Base-by-base conservation (phyloP, 2,329 filamentous ascomycete genomes). In the Talaromyces amestolkiae region DNA sequence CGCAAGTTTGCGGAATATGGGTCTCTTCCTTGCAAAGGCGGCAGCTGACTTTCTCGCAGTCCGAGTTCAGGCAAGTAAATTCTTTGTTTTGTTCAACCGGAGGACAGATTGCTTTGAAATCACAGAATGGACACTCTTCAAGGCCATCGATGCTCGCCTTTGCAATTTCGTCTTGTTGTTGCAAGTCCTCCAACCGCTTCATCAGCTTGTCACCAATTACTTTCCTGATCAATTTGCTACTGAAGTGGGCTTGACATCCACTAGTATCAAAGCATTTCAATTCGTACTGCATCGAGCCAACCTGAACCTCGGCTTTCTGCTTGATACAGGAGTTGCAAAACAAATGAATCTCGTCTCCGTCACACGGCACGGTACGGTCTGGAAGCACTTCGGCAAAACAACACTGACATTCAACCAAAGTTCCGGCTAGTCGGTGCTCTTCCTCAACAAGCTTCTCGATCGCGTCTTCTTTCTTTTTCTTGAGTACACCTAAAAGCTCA, bases 121-220 rank as follows among this genome's bases (percentile, higher is more conserved):
- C 87, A 75, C 92, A 96, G 72, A 93, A 95, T 0, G 92, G 91
- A 69, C 92, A 96, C 37, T 85, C 87, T 37, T 86, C 90, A 1
- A 96, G 84, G 67, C 89, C 87, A 47, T 92, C 87, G 41, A 96
- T 84, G 0, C 84, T 86, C 0, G 91, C 91, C 67, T 86, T 81
- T n/a, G 86, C 85, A 45, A 96, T 81, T 27, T 87, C 85, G 19
- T 88, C 84, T 70, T 90, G 86, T 74, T 91, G 88, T 73, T 93
- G 89, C 61, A 93, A 84, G 24, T 86, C 83, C 64, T 90, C 89
- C 2, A 96, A 79, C 9, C 88, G 89, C 3, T 83, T 79, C 35
- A 85, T 80, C 0, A 87, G 80, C 54, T 84, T 85, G 17, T 83
- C 77, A 66, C 87, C 83, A 0, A 93, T 77, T 51, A 89, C 88